Percentiles rank a stretch among this genome's conserved stretches.
These are phyloP conservation scores for Uromyces viciae-fabae DNA, from an alignment of 1,284 basidiomycete genomes.

Conservation along the genomic window DNA sequence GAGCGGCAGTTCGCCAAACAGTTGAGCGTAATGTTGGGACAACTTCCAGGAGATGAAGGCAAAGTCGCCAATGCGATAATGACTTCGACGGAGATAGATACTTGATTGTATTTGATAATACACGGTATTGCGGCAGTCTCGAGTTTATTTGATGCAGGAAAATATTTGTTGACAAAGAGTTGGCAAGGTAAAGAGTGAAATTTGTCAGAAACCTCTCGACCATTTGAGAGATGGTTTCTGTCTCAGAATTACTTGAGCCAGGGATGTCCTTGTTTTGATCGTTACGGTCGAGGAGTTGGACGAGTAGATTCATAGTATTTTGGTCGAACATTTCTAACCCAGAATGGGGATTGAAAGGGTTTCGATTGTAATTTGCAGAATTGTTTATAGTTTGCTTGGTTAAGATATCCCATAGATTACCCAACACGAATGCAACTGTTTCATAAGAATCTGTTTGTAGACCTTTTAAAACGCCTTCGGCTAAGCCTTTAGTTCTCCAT, in stretches of 20 bases:
- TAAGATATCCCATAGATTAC: conserved; percentile 33
- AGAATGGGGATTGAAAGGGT: conserved; percentile 9
- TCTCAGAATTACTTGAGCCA: not conserved
- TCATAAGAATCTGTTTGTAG: conserved; percentile 31
- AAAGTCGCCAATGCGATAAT: conserved; percentile 30
- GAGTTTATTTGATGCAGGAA: conserved; percentile 33
- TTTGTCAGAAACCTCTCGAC: conserved; percentile 36
- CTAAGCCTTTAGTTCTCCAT: conserved; percentile 41
- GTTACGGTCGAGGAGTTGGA: conserved; percentile 27
- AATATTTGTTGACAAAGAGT: conserved; percentile 9
- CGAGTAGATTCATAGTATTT: conserved; percentile 5
- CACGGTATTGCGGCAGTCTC: conserved; percentile 29
- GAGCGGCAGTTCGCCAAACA: conserved; percentile 38
- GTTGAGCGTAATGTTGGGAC: conserved; percentile 23
- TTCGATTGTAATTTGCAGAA: conserved; percentile 2
- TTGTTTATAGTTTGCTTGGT: not conserved
- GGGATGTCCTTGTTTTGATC: conserved; percentile 3
- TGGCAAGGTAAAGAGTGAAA: conserved; percentile 7
- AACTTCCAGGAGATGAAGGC: conserved; percentile 23
- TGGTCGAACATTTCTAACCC: conserved; percentile 31
- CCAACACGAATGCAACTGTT: conserved; percentile 38
- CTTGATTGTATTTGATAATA: conserved; percentile 28
- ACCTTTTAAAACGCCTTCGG: conserved; percentile 36
- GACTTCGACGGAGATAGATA: conserved; percentile 33
- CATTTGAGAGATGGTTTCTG: conserved; percentile 33